phyloP scores from a whole-genome alignment of 2,329 filamentous ascomycete genomes.

The Knufia fluminis region DNA sequence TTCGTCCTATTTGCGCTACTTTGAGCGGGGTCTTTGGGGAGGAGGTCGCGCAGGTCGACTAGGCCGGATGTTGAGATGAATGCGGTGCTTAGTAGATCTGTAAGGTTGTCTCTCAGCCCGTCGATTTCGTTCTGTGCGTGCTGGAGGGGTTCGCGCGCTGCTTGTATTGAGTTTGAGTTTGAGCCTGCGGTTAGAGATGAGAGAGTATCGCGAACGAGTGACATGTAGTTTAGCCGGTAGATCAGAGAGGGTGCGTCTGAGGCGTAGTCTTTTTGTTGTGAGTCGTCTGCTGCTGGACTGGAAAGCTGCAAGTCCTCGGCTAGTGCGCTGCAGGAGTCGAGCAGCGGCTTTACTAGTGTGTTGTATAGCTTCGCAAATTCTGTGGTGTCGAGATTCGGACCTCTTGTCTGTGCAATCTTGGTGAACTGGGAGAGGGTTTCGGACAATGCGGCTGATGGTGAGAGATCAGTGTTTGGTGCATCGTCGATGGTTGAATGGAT shows the following conservation, averaged over 20 bases:
- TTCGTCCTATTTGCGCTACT: background rate
- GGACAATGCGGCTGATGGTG: slow-evolving; percentile 16
- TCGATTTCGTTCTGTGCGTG: slow-evolving; percentile 16
- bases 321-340: slow-evolving; percentile 64
- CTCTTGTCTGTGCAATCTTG: slow-evolving; percentile 38
- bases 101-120: slow-evolving; percentile 12
- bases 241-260: slow-evolving; percentile 38
- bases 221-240: slow-evolving; percentile 40
- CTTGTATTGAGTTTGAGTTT: slow-evolving; percentile 23
- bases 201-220: slow-evolving; percentile 47
- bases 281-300: background rate
- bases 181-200: slow-evolving; percentile 40
- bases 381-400: slow-evolving; percentile 36
- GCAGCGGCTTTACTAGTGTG: slow-evolving; percentile 82
- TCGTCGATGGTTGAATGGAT: slow-evolving; percentile 7
- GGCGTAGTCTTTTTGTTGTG: slow-evolving; percentile 15
- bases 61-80: slow-evolving; percentile 20
- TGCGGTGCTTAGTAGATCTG: slow-evolving; percentile 12
- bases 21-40: slow-evolving; percentile 25
- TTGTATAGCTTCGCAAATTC: slow-evolving; percentile 67
- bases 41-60: slow-evolving; percentile 13
- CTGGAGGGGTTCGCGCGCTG: slow-evolving; percentile 14
- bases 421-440: slow-evolving; percentile 30
- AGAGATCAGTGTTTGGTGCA: slow-evolving; percentile 13
- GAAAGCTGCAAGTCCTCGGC: slow-evolving; percentile 33